phyloP scores from a whole-genome alignment of 495 filamentous ascomycete species.

The Aspergillus haitiensis region DNA sequence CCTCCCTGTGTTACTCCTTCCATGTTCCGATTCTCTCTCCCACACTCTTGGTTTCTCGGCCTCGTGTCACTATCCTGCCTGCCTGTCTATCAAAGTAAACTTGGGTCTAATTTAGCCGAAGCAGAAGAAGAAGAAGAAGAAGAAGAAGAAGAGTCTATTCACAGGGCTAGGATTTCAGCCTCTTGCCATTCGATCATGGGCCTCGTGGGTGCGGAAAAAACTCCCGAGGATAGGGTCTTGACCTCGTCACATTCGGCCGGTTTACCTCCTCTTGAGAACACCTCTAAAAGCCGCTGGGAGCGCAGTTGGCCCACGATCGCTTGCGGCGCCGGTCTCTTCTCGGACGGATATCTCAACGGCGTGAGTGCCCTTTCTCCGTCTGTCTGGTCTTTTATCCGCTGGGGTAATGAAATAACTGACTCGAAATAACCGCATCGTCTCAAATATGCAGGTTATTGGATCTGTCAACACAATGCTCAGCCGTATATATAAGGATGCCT shows the following conservation, averaged over 20 bases:
- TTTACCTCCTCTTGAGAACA: conserved; percentile 38
- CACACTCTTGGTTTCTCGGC: too few relatives aligned
- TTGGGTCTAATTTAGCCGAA: too few relatives aligned
- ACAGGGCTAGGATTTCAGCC: too few relatives aligned
- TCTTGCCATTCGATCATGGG: too few relatives aligned
- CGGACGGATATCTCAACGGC: conserved; percentile 87
- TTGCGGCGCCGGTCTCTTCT: conserved; percentile 86
- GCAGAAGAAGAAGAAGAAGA: too few relatives aligned
- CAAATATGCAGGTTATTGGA: conserved; percentile 68
- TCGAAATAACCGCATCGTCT: background rate
- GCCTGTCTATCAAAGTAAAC: too few relatives aligned
- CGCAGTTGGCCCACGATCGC: conserved; percentile 69
- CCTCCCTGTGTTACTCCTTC: too few relatives aligned
- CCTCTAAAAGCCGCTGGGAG: conserved; percentile 55
- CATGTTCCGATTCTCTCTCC: too few relatives aligned
- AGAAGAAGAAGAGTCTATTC: too few relatives aligned
- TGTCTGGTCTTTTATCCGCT: background rate
- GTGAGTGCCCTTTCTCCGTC: conserved; percentile 37
- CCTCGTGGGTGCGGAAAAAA: conserved; percentile 9
- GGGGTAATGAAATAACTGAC: background rate
- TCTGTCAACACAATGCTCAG: conserved; percentile 71
- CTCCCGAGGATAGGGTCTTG: background rate
- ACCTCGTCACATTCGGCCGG: conserved; percentile 17
- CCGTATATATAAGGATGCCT: conserved; percentile 61
- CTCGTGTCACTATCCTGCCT: too few relatives aligned